phyloP scores from a whole-genome alignment of 768 basidiomycete genomes.

The Nidularia sp. region DNA sequence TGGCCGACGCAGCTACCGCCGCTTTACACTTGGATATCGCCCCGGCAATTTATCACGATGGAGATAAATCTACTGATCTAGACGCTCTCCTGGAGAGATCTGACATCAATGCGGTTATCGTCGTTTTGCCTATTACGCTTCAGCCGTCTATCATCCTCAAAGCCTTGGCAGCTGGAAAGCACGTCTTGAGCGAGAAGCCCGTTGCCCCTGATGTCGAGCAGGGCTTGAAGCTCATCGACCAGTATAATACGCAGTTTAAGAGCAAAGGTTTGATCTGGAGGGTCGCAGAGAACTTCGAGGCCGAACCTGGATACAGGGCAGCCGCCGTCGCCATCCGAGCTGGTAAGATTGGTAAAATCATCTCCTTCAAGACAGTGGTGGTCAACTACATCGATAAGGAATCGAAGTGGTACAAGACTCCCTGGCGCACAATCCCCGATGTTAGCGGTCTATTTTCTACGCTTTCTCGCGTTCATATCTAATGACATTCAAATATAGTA shows the following conservation, averaged over 20 bases:
- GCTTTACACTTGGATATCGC: constrained; percentile 32
- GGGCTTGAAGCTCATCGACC: constrained; percentile 60
- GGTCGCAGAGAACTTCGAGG: constrained; percentile 76
- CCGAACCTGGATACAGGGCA: constrained; percentile 52
- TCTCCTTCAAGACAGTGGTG: constrained; percentile 56
- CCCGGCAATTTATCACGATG: constrained; percentile 57
- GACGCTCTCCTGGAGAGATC: constrained; percentile 60
- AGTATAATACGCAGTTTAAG: constrained; percentile 62
- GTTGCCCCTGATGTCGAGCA: constrained; percentile 65
- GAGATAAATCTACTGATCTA: constrained; percentile 37
- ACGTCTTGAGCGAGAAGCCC: constrained; percentile 88
- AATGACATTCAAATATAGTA: constrained; percentile 37
- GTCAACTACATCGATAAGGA: constrained; percentile 54
- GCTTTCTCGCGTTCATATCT: constrained; percentile 2
- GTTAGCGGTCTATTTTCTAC: constrained; percentile 33
- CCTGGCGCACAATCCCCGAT: constrained; percentile 81
- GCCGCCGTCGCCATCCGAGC: constrained; percentile 45
- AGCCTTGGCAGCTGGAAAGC: constrained; percentile 73
- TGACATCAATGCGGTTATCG: constrained; percentile 71
- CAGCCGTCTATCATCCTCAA: constrained; percentile 68
- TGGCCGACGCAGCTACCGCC: constrained; percentile 42
- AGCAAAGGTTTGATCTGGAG: constrained; percentile 73
- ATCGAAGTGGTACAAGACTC: constrained; percentile 75
- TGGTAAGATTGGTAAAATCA: constrained; percentile 70
- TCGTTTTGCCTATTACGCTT: constrained; percentile 72